A percentile compares a stretch with the other conserved stretches of the same genome.
These are phyloP conservation scores for Brassica balearica DNA, from an alignment of 441 rosid genomes.

Conservation along the genomic window DNA sequence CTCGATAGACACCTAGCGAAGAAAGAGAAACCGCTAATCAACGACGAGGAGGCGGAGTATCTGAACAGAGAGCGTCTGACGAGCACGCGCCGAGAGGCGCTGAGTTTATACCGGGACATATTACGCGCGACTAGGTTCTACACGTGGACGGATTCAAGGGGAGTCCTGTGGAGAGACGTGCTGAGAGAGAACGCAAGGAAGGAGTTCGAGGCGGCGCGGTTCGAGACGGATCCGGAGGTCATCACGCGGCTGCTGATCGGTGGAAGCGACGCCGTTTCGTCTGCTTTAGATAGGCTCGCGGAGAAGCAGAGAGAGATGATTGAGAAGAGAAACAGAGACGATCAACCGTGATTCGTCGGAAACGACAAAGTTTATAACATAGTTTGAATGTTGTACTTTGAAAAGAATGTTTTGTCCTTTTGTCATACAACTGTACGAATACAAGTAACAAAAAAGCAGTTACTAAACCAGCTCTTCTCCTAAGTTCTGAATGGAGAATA, in stretches of 20 bases:
- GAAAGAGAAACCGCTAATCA: constrained; percentile 56
- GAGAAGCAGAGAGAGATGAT: constrained; percentile 78
- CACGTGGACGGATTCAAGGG: constrained; percentile 76
- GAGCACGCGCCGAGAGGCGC: constrained; percentile 73
- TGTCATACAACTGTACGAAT: too few species aligned
- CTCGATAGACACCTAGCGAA: constrained; percentile 76
- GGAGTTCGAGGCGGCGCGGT: constrained; percentile 82
- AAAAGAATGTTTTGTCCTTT: background rate
- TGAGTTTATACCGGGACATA: constrained; percentile 83
- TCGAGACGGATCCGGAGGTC: constrained; percentile 81
- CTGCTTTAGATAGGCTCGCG: constrained; percentile 71
- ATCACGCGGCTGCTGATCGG: constrained; percentile 77
- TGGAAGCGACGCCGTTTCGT: constrained; percentile 77
- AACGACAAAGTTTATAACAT: too few species aligned
- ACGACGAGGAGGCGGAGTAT: constrained; percentile 63
- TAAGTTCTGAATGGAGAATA: too few species aligned
- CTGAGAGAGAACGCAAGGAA: constrained; percentile 83
- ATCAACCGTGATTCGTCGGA: background rate
- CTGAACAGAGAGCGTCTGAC: constrained; percentile 63
- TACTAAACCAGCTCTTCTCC: too few species aligned
- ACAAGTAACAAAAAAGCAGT: too few species aligned
- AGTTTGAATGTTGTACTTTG: background rate
- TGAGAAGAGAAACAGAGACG: constrained; percentile 53
- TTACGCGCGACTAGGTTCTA: constrained; percentile 81
- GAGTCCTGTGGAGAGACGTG: constrained; percentile 76